These are phyloP conservation scores for Eutrema salsugineum DNA, from an alignment of 441 rosid species.

Conservation along the genomic window DNA sequence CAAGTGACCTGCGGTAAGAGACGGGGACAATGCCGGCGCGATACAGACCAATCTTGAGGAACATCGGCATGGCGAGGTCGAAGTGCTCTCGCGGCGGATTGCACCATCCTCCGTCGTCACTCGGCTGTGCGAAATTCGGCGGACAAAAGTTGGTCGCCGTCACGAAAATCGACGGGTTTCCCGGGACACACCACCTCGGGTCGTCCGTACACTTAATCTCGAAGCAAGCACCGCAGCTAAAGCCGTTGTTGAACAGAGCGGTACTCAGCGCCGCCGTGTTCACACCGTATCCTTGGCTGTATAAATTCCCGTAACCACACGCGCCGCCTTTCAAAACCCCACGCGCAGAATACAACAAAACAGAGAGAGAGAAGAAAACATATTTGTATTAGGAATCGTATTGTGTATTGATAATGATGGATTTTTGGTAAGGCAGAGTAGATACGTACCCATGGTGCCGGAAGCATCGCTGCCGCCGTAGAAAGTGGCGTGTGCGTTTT, in stretches of 20 bases:
- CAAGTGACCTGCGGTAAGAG: constrained; percentile 47
- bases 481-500: constrained; percentile 73
- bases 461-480: constrained; percentile 76
- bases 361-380: not conserved
- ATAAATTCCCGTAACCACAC: constrained; percentile 69
- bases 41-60: constrained; percentile 61
- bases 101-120: constrained; percentile 73
- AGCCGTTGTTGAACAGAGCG: constrained; percentile 60
- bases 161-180: constrained; percentile 51
- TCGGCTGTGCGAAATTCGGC: constrained; percentile 56
- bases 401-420: not conserved
- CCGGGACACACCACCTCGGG: constrained; percentile 59
- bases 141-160: constrained; percentile 78
- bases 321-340: constrained; percentile 45
- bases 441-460: constrained; percentile 74
- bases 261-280: constrained; percentile 69
- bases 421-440: not conserved
- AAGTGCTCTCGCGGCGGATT: constrained; percentile 73
- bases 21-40: constrained; percentile 71
- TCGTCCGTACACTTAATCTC: constrained; percentile 54
- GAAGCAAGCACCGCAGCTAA: constrained; percentile 68
- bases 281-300: constrained; percentile 72
- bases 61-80: constrained; percentile 78
- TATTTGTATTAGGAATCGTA: not conserved
- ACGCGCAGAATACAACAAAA: not conserved